These are phyloP conservation scores for Fomitopsis pulvina DNA, from an alignment of 768 basidiomycete species.

Conservation along the genomic window DNA sequence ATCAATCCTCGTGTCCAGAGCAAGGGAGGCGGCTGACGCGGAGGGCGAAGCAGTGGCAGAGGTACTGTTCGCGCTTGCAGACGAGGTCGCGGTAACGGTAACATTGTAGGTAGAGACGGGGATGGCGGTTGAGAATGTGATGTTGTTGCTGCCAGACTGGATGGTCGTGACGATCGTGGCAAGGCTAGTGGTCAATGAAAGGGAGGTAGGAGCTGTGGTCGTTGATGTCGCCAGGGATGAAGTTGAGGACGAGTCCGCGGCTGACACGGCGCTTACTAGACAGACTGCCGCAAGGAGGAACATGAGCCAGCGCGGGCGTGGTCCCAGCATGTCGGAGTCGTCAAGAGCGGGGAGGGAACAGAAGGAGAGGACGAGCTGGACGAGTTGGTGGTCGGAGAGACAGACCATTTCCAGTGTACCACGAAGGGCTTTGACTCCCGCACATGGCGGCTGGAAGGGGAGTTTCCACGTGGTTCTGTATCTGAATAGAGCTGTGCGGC, in stretches of 20 bases:
- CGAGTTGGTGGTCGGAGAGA: slow-evolving; percentile 25
- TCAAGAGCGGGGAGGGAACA: slow-evolving; percentile 17
- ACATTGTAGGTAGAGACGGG: slow-evolving; percentile 57
- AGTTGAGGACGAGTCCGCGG: slow-evolving; percentile 23
- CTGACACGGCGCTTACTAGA: slow-evolving; percentile 29
- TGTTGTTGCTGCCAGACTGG: slow-evolving; percentile 40
- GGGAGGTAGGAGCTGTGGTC: slow-evolving; percentile 32
- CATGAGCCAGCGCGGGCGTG: slow-evolving; percentile 1
- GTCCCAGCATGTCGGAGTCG: slow-evolving; percentile 16
- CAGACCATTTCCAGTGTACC: background rate
- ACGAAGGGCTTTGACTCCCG: slow-evolving; percentile 1
- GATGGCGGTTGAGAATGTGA: slow-evolving; percentile 46
- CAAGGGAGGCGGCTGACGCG: slow-evolving; percentile 30
- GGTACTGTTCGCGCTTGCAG: slow-evolving; percentile 23
- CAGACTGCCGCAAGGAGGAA: slow-evolving; percentile 15
- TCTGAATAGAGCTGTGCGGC: background rate
- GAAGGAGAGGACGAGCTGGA: slow-evolving; percentile 15
- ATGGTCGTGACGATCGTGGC: slow-evolving; percentile 42
- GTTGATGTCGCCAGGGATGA: slow-evolving; percentile 3
- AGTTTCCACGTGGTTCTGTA: background rate
- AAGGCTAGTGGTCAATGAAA: slow-evolving; percentile 50
- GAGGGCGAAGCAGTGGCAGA: slow-evolving; percentile 19
- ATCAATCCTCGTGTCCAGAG: slow-evolving; percentile 62
- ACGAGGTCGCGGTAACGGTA: slow-evolving; percentile 41
- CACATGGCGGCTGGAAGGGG: slow-evolving; percentile 2